Conservation (phyloP, 805 yeast genomes). For the Tetrapisispora phaffii region DNA sequence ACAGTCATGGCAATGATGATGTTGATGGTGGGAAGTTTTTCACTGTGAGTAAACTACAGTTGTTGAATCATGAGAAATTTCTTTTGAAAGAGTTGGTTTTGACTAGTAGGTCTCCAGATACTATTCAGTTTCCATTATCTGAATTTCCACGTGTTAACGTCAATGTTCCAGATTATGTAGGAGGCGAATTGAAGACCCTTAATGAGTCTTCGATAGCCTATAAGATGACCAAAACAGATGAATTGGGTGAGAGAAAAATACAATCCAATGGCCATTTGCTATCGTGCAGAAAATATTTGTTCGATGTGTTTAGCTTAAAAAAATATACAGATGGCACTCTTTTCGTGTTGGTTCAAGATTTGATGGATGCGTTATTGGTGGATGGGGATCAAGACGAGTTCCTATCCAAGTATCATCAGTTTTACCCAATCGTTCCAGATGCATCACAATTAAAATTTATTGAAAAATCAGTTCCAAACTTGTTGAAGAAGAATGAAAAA, state of each 20-base stretch:
- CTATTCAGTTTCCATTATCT: slow-evolving; percentile 16
- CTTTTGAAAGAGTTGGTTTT: slow-evolving; percentile 18
- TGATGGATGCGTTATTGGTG: slow-evolving; percentile 33
- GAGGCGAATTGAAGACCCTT: slow-evolving; percentile 2
- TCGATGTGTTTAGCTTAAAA: slow-evolving; percentile 33
- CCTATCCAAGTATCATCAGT: slow-evolving; percentile 33
- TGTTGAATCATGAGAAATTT: slow-evolving; percentile 14
- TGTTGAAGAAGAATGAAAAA: slow-evolving; percentile 17
- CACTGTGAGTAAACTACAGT: background rate
- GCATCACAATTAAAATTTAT: slow-evolving; percentile 33
- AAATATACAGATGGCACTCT: slow-evolving; percentile 25
- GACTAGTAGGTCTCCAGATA: slow-evolving; percentile 10
- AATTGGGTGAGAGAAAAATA: slow-evolving; percentile 39
- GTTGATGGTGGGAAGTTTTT: background rate
- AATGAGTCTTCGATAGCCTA: slow-evolving; percentile 8
- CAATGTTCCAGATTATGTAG: slow-evolving; percentile 12
- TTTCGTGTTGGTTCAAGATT: slow-evolving; percentile 28
- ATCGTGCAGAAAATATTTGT: slow-evolving; percentile 33
- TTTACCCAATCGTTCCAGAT: slow-evolving; percentile 30
- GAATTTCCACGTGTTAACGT: slow-evolving; percentile 13
- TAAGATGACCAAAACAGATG: slow-evolving; percentile 26
- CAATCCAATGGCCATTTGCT: slow-evolving; percentile 30
- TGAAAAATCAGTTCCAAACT: slow-evolving; percentile 22
- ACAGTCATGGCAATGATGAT: no score
- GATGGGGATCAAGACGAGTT: slow-evolving; percentile 36